Evolutionary conservation across 495 filamentous ascomycete genomes (phyloP), one percentile per base, ranked within the genome.

Genomic region (Neurospora sp.): DNA sequence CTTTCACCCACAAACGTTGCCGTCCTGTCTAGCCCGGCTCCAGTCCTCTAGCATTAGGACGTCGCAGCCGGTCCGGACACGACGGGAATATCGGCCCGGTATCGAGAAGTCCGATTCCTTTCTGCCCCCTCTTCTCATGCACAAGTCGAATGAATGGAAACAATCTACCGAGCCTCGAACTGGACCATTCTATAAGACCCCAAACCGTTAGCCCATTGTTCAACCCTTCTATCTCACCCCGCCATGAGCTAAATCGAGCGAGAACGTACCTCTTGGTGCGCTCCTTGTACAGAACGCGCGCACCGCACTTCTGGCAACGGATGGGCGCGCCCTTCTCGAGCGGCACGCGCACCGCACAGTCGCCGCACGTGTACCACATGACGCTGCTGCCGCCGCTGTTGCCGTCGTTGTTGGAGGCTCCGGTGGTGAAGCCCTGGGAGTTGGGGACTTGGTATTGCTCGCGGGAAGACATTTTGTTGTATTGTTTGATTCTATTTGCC

Each of bases 231-330:
- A 31, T 3, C 27, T 31, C 27, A 31, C 27, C 27, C 27, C 27
- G 27, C 27, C 27, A 31, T 31, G 27, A 31, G 27, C 0, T 31
- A 31, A 31, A 31, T 31, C 27, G 27, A 31, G 27, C 27, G 27
- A 31, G 27, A 31, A 40, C 90, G 82, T 81, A 98, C 96, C 96
- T 88, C 87, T 97, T 98, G 40, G 96, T 99, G 77, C 96, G 84
- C 89, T 97, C 93, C 88, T 99, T 99, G 83, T 98, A 98, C 73
- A 99, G 84, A 70, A 99, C 93, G 73, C 96, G 91, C 79, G 97
- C 94, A 35, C 96, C 96, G 80, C 96, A 99, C 82, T 95, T 93
- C 83, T 94, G 93, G 86, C 96, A 99, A 37, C 96, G 89, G 76
- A 98, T 96, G 71, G 92, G 91, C 76, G 97, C 94, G 71, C 90